phyloP scores from a whole-genome alignment of 2,329 filamentous ascomycete species.

The Pseudopyrenochaeta lycopersici region DNA sequence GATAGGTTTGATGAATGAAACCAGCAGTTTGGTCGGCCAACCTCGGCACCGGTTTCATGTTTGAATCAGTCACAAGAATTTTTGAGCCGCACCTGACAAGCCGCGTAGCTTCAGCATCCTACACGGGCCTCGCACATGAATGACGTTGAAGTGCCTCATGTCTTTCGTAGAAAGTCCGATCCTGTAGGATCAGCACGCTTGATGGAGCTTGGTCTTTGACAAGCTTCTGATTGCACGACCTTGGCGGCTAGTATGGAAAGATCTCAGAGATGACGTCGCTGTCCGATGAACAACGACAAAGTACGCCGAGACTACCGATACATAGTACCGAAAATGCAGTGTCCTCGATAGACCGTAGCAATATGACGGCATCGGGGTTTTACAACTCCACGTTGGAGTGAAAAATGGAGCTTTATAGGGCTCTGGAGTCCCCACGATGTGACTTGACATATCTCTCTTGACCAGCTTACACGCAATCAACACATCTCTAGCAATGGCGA shows the following conservation, averaged over 20 bases:
- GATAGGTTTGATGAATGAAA: neutral
- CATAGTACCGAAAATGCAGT: neutral
- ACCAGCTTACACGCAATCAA: neutral
- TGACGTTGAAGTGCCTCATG: slow-evolving; percentile 7
- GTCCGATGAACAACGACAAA: neutral
- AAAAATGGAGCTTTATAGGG: slow-evolving; percentile 16
- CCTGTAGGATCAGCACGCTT: slow-evolving; percentile 8
- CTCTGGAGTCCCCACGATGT: slow-evolving; percentile 10
- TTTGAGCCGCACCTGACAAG: neutral
- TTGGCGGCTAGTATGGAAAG: neutral
- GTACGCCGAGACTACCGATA: neutral
- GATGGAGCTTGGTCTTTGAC: slow-evolving; percentile 2
- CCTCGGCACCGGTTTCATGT: neutral
- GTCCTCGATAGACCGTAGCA: neutral
- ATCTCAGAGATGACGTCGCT: slow-evolving; percentile 7
- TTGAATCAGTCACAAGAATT: neutral
- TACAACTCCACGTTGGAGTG: slow-evolving; percentile 4
- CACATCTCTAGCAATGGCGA: slow-evolving; percentile 23
- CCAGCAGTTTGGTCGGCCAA: neutral
- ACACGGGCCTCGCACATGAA: neutral
- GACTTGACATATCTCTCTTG: neutral
- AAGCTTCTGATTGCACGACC: slow-evolving; percentile 7
- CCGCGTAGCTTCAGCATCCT: neutral
- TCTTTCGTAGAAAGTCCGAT: neutral
- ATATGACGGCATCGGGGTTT: slow-evolving; percentile 16